Base-by-base conservation (phyloP, 1,284 basidiomycete genomes). In the Coniophora puteana region DNA sequence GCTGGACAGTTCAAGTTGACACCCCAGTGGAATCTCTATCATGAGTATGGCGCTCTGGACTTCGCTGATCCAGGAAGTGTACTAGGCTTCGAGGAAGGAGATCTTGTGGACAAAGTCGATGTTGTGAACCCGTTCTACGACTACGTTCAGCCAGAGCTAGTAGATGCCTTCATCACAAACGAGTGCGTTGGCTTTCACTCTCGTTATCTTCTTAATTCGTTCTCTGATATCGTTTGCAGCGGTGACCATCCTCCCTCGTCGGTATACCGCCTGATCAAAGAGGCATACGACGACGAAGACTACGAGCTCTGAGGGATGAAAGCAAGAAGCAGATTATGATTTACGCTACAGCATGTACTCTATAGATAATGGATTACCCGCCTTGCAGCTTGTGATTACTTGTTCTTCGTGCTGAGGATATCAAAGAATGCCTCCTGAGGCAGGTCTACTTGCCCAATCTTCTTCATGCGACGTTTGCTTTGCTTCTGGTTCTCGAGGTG, bases 1-100 rank as follows among this genome's bases (percentile, higher is more conserved):
- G 86, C 93, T 1, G 95, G 94, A 1, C 92, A 96, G 62, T 98
- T 93, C 72, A 98, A 98, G 61, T 74, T 99, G 51, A 94, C 92
- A 7, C 93, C 93, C 1, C 71, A 90, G 18, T 98, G 95, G 92
- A 93, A 93, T 60, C 63, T 92, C 51, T 91, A 92, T 43, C 88
- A 92, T 51, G 87, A 93, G 59, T 88, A 86, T 53, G 86, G 80
- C 16, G 88, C 89, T 25, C 72, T 90, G 40, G 93, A 96, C 63
- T 89, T 93, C 55, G 88, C 87, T 10, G 85, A 91, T 54, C 93
- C 93, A 1, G 86, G 78, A 47, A 76, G 78, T 43, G 91, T 95
- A 18, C 72, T 93, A 16, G 83, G 80, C n/a, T 91, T 83, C 48
- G 81, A 89, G 46, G 83, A 87, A 51, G 89, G 80, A 4, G 72